Conservation (phyloP, 257 asterid genomes). For the Plectranthus barbatus region DNA sequence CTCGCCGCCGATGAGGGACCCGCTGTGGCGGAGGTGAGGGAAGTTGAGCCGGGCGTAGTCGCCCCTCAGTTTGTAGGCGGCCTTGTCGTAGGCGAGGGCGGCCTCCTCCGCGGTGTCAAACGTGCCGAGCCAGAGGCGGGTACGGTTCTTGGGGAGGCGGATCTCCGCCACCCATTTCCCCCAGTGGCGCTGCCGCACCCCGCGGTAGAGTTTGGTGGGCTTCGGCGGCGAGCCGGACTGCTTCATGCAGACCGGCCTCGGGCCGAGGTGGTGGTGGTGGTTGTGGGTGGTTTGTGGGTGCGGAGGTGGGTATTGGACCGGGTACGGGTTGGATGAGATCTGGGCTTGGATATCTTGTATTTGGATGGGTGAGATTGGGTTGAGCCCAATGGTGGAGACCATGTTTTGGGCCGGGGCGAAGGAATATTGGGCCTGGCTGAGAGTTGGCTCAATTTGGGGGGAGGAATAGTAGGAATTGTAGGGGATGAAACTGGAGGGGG, state of each 20-base stretch:
- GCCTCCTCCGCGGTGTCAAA: conserved; percentile 98
- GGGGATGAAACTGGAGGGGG: conserved; percentile 30
- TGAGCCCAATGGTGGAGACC: conserved; percentile 28
- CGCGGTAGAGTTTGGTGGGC: conserved; percentile 87
- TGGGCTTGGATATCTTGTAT: conserved; percentile 58
- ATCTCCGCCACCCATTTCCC: too few relatives aligned
- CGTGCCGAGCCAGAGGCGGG: too few relatives aligned
- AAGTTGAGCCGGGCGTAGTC: too few relatives aligned
- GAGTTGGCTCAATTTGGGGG: conserved; percentile 12
- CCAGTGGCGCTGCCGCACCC: conserved; percentile 99
- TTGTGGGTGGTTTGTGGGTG: too few relatives aligned
- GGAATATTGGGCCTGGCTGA: conserved; percentile 14
- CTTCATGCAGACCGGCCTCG: conserved; percentile 58
- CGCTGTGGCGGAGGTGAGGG: conserved; percentile 74
- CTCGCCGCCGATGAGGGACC: conserved; percentile 60
- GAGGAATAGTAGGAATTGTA: conserved; percentile 25
- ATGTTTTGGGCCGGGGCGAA: conserved; percentile 29
- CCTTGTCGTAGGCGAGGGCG: conserved; percentile 90
- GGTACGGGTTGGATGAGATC: conserved; percentile 13
- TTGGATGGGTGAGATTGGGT: conserved; percentile 36
- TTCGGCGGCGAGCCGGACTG: conserved; percentile 52
- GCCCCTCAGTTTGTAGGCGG: conserved; percentile 86
- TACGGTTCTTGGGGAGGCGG: too few relatives aligned
- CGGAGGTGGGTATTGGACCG: conserved; percentile 15
- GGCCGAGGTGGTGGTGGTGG: conserved; percentile 27